Base-by-base conservation (phyloP, 2,329 filamentous ascomycete species). In the Alternaria novae-zelandiae region DNA sequence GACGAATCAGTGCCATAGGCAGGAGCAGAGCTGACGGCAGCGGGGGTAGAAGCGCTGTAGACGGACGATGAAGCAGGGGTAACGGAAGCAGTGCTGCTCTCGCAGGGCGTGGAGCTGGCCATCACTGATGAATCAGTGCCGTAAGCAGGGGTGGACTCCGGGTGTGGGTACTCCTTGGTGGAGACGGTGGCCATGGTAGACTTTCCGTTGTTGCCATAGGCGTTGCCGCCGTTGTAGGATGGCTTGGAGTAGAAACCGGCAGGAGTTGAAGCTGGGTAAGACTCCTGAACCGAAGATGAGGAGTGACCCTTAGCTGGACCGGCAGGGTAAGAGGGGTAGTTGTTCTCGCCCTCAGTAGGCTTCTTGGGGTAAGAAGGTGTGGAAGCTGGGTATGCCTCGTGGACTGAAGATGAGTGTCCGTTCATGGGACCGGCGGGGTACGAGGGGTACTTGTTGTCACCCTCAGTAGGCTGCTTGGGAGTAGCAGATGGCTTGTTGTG, bases 381-480 rank as follows among this genome's bases (percentile, higher is more conserved):
- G 30, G 51, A n/a, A n/a, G 15, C 26, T 15, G 59, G 46, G 32
- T 57, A 50, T 1, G 28, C 17, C 21, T 41, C 58, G 13, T 49
- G 28, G 5, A 30, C 51, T 10, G 49, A 61, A 4, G 58, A 56
- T 6, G 36, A 41, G 4, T 41, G 36, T 41, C 36, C 36, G 36
- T 41, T 41, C 36, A 41, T 17, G 3, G 53, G 26, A 21, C 32
- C 43, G 5, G 28, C 54, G 9, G 57, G 58, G 59, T 60, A 63
- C 0, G 45, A 50, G 10, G 61, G 58, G 45, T 66, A 63, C 12
- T 55, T 49, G 46, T 61, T 61, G 26, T 49, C 53, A 23, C 60
- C 55, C 21, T 53, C 49, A 30, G 51, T 32, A 25, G 65, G 65
- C 63, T 61, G 58, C 26, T 56, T 62, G 21, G 66, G 56, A 28